A percentile compares a stretch with the other conserved stretches of the same genome.
Conservation (phyloP, 176 grass and related monocot species). For the Chloris gayana region DNA sequence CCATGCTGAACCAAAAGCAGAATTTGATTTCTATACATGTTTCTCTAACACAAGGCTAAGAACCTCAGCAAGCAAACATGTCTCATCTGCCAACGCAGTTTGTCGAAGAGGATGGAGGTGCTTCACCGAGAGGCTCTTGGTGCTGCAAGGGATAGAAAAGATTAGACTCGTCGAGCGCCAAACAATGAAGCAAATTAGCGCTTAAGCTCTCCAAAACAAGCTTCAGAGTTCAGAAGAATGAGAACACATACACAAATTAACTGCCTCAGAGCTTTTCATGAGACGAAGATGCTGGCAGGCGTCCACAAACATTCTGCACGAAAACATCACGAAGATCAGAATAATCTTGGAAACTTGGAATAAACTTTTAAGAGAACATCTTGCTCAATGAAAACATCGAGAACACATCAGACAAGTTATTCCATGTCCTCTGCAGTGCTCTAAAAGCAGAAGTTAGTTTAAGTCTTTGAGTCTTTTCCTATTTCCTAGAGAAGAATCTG, state of each 20-base stretch:
- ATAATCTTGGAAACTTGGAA: background rate
- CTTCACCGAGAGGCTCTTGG: slow-evolving; percentile 58
- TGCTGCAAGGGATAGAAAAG: slow-evolving; percentile 45
- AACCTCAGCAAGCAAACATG: slow-evolving; percentile 44
- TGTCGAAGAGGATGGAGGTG: background rate
- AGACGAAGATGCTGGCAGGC: slow-evolving; percentile 73
- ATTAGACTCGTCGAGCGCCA: background rate
- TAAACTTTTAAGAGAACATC: background rate
- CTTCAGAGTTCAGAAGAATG: slow-evolving; percentile 8
- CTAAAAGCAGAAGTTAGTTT: background rate
- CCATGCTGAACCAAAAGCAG: slow-evolving; percentile 31
- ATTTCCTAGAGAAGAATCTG: slow-evolving; percentile 26
- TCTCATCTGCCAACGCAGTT: slow-evolving; percentile 20
- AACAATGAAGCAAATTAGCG: background rate
- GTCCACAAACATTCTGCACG: slow-evolving; percentile 80
- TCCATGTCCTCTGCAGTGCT: slow-evolving; percentile 10
- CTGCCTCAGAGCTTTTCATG: slow-evolving; percentile 80
- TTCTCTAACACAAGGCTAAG: slow-evolving; percentile 39
- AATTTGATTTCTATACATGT: slow-evolving; percentile 61
- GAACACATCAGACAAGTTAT: background rate
- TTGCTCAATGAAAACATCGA: background rate
- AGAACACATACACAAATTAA: slow-evolving; percentile 54
- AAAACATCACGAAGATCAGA: slow-evolving; percentile 26
- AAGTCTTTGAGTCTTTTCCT: background rate
- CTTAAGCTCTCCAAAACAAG: background rate